These are phyloP conservation scores for Sphaerobolus stellatus DNA, from an alignment of 1,284 basidiomycete genomes.

Conservation along the genomic window DNA sequence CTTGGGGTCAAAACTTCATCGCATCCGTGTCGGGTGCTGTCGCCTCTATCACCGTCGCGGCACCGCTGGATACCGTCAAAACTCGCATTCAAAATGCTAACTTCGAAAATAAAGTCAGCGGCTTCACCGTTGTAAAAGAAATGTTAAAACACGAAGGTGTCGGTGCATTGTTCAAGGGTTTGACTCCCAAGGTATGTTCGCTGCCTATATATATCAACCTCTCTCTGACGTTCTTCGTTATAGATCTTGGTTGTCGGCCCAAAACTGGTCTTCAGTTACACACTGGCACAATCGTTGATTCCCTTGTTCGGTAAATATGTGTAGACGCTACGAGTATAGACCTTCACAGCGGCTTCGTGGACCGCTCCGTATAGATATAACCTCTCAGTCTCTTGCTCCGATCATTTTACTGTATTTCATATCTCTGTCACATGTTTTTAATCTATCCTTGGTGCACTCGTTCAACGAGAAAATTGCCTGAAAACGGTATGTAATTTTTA, in stretches of 20 bases:
- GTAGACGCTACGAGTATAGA: slow-evolving; percentile 28
- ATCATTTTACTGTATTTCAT: no score
- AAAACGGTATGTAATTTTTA: no score
- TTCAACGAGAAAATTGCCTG: no score
- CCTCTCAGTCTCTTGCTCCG: background rate
- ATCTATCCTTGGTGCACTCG: no score
- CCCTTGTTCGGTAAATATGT: slow-evolving; percentile 91
- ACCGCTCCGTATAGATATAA: background rate
- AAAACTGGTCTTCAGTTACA: slow-evolving; percentile 98
- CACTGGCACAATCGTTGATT: slow-evolving; percentile 94
- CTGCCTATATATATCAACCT: background rate
- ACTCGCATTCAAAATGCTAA: slow-evolving; percentile 98
- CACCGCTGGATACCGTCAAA: slow-evolving; percentile 95
- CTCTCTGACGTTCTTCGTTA: slow-evolving; percentile 6
- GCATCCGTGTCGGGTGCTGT: slow-evolving; percentile 94
- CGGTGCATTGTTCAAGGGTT: slow-evolving; percentile 93
- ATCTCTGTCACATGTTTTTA: no score
- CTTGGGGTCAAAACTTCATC: slow-evolving; percentile 94
- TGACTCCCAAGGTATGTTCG: slow-evolving; percentile 82
- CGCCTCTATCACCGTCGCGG: slow-evolving; percentile 93
- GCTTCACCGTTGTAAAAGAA: slow-evolving; percentile 85
- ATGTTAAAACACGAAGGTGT: slow-evolving; percentile 86
- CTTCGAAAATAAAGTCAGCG: slow-evolving; percentile 90
- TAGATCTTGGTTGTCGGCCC: slow-evolving; percentile 96
- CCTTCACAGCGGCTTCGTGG: background rate